Evolutionary conservation across 257 asterid genomes (phyloP), one percentile per base, ranked within the genome.

Genomic region (Ophiorrhiza pumila): DNA sequence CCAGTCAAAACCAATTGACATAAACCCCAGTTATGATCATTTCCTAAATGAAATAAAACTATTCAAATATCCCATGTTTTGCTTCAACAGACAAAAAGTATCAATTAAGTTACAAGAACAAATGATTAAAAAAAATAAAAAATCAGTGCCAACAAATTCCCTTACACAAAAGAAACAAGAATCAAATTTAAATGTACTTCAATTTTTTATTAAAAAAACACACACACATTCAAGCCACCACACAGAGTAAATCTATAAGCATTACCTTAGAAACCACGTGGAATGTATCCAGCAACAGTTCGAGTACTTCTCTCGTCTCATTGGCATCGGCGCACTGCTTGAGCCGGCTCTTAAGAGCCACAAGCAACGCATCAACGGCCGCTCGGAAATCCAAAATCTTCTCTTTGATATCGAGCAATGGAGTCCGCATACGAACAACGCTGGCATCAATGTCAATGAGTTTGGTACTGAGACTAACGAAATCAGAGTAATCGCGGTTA

Each of bases 341-440:
- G 69, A 95, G 90, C 65, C 93, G 80, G 76, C 89, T 85, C 82
- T 82, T 89, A 77, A 94, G 74, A 56, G 96, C 96, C 31, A 83
- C 83, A 71, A 94, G 80, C 22, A 97, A 89, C 46, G 79, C 77
- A 18, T 88, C 97, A 20, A 94, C 93, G 1, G 96, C 84, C 27
- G 78, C 80, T 2, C 97, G 93, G 71, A 90, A 91, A 2, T 84
- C 74, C 74, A 84, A 71, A 58, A 94, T 91, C 90, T 90, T 94
- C 83, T 91, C 97, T 71, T 89, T 88, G 80, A 91, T 85, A 85
- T 94, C 99, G 31, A 90, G 80, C 71, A 94, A 74, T 27, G 98
- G 99, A 41, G 98, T 98, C 56, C 98, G 87, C 99, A 94, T 94
- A 58, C 99, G 92, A n/a, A 94, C 97, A 13, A 94, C 96, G 53